These are phyloP conservation scores for Cryptococcus floricola DNA, from an alignment of 1,284 basidiomycete species.

Conservation along the genomic window DNA sequence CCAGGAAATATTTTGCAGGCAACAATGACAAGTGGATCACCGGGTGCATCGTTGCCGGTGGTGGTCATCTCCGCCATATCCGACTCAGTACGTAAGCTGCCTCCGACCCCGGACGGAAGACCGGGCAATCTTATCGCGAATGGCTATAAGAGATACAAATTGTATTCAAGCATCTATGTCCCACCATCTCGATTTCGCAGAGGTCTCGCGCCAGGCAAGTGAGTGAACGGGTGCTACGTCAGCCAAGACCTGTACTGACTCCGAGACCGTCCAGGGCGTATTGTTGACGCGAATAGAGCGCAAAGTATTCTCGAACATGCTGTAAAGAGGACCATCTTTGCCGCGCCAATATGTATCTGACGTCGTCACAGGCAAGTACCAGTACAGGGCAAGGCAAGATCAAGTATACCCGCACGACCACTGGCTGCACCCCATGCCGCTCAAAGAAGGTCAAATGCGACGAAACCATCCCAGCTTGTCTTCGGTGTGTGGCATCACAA, in stretches of 20 bases:
- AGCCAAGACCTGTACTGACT: neutral
- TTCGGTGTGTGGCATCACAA: conserved; percentile 24
- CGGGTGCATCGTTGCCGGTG: neutral
- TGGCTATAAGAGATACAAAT: neutral
- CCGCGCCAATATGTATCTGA: neutral
- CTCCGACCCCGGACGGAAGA: no score
- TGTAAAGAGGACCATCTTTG: neutral
- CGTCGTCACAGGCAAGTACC: neutral
- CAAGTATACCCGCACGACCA: conserved; percentile 23
- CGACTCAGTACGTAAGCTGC: no score
- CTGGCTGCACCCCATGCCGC: conserved; percentile 21
- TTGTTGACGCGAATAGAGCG: conserved; percentile 27
- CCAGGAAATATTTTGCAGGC: neutral
- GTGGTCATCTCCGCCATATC: no score
- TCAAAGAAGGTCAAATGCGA: conserved; percentile 31
- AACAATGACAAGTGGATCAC: neutral
- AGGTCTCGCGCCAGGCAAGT: conserved; percentile 27
- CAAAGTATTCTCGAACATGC: conserved; percentile 17
- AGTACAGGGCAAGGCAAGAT: conserved; percentile 8
- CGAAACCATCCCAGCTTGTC: conserved; percentile 23
- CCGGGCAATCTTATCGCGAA: neutral
- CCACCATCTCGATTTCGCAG: conserved; percentile 22
- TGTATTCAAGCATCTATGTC: conserved; percentile 4
- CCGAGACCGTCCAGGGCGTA: conserved; percentile 14
- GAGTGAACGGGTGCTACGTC: conserved; percentile 2